Percentiles rank a stretch among this genome's conserved stretches.
phyloP scores from a whole-genome alignment of 768 basidiomycete species.

The Amanita inopinata region DNA sequence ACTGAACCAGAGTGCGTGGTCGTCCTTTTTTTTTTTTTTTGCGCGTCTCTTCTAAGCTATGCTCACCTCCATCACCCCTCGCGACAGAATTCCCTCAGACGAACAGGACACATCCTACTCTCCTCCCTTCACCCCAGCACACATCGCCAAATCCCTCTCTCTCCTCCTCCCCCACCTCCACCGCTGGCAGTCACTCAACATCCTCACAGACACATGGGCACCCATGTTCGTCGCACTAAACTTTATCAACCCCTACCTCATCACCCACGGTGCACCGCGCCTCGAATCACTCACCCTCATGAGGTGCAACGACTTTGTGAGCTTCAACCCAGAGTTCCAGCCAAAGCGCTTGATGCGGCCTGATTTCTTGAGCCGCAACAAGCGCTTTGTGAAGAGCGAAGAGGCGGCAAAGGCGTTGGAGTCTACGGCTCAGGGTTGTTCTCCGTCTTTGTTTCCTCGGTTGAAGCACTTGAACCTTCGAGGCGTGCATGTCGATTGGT shows the following conservation, averaged over 20 bases:
- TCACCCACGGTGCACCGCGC: conserved; percentile 25
- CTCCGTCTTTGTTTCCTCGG: conserved; percentile 25
- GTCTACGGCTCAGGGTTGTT: conserved; percentile 16
- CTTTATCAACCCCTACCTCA: conserved; percentile 29
- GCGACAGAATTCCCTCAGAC: conserved; percentile 22
- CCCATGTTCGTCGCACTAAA: conserved; percentile 46
- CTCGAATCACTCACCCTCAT: conserved; percentile 46
- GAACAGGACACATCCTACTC: conserved; percentile 19
- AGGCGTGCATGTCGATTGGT: conserved; percentile 52
- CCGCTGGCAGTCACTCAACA: conserved; percentile 43
- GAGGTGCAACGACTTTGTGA: conserved; percentile 50
- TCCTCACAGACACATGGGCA: conserved; percentile 48
- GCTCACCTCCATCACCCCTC: too few relatives aligned
- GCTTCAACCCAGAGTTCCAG: conserved; percentile 34
- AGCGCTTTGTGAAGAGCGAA: not conserved
- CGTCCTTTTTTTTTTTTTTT: conserved; percentile 10
- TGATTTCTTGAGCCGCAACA: not conserved
- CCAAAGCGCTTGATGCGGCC: conserved; percentile 22
- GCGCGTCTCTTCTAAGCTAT: not conserved
- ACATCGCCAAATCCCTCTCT: conserved; percentile 36
- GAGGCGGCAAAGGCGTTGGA: conserved; percentile 22
- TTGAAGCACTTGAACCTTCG: conserved; percentile 39
- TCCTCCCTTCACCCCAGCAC: conserved; percentile 29
- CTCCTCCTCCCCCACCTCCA: conserved; percentile 41
- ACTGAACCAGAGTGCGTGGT: conserved; percentile 36